Percentiles rank a stretch among this genome's conserved stretches.
Conservation (phyloP, 768 basidiomycete genomes). For the Tulasnella sp. region DNA sequence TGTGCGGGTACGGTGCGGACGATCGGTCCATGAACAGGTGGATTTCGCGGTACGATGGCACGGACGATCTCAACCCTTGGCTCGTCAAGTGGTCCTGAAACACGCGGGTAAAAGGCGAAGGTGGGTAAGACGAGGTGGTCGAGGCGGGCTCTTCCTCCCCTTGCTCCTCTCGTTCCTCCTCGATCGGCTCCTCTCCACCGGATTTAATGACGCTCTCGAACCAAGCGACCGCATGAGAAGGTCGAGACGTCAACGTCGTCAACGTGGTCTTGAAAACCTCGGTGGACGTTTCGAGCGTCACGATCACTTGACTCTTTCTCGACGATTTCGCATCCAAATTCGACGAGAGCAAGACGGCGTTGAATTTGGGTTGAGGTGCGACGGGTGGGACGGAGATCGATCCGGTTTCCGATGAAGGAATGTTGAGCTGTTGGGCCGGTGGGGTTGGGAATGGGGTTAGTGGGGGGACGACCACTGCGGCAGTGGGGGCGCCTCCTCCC, state of each 20-base stretch:
- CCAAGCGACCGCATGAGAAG: constrained; percentile 62
- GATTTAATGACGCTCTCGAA: constrained; percentile 34
- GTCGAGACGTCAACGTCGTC: constrained; percentile 60
- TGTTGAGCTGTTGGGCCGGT: constrained; percentile 28
- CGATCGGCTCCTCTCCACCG: constrained; percentile 34
- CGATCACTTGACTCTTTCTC: constrained; percentile 53
- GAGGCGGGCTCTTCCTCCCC: constrained; percentile 42
- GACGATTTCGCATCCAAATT: constrained; percentile 28
- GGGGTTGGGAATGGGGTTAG: constrained; percentile 27
- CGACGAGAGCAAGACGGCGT: constrained; percentile 62
- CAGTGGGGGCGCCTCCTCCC: background rate
- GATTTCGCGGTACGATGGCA: constrained; percentile 45
- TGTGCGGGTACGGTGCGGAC: constrained; percentile 71
- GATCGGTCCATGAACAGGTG: constrained; percentile 78
- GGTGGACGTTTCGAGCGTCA: constrained; percentile 72
- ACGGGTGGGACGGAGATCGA: constrained; percentile 46
- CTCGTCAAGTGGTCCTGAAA: constrained; percentile 58
- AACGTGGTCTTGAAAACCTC: constrained; percentile 61
- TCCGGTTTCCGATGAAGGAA: constrained; percentile 31
- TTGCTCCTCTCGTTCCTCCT: constrained; percentile 36
- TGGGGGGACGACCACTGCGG: constrained; percentile 34
- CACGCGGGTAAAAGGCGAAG: constrained; percentile 44
- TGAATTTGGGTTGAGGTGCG: constrained; percentile 56
- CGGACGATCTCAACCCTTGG: constrained; percentile 25
- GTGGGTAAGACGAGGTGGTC: constrained; percentile 39